Conservation (phyloP, 208 protist species). For the Angomonas desouzai region DNA sequence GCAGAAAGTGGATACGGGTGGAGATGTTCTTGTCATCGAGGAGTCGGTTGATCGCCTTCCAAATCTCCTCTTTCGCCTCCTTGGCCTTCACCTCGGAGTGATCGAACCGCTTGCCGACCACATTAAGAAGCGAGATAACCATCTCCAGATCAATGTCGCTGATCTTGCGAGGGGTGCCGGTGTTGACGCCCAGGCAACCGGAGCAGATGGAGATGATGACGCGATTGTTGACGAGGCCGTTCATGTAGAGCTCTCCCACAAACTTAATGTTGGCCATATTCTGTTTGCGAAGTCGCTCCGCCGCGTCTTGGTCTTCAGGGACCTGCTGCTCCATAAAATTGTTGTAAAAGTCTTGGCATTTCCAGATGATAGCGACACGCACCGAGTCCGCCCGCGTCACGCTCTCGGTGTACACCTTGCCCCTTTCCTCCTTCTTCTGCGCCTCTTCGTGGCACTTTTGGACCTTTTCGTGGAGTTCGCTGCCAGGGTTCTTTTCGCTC, state of each 20-base stretch:
- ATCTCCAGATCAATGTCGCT: conserved; percentile 79
- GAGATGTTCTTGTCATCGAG: conserved; percentile 55
- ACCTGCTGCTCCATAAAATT: conserved; percentile 37
- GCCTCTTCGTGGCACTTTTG: conserved; percentile 17
- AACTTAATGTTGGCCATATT: conserved; percentile 92
- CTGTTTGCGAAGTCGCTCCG: conserved; percentile 65
- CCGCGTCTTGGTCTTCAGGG: conserved; percentile 40
- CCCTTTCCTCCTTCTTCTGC: conserved; percentile 23
- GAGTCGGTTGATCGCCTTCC: conserved; percentile 44
- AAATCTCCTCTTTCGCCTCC: conserved; percentile 31
- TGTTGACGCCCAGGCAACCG: conserved; percentile 30
- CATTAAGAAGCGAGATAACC: conserved; percentile 74
- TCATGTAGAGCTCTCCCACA: conserved; percentile 84
- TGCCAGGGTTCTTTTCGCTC: conserved; percentile 26
- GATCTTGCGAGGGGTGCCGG: too few relatives aligned
- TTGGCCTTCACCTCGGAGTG: conserved; percentile 22
- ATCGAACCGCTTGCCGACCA: conserved; percentile 79
- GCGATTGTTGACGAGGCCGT: conserved; percentile 53
- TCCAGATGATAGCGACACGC: conserved; percentile 36
- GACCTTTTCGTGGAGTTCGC: conserved; percentile 31
- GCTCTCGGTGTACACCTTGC: not conserved
- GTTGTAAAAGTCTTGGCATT: conserved; percentile 58
- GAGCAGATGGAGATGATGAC: conserved; percentile 62
- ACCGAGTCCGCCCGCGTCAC: conserved; percentile 24
- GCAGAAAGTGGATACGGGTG: conserved; percentile 75